Base-by-base conservation (phyloP, 495 filamentous ascomycete species). In the Endocarpon pusillum region DNA sequence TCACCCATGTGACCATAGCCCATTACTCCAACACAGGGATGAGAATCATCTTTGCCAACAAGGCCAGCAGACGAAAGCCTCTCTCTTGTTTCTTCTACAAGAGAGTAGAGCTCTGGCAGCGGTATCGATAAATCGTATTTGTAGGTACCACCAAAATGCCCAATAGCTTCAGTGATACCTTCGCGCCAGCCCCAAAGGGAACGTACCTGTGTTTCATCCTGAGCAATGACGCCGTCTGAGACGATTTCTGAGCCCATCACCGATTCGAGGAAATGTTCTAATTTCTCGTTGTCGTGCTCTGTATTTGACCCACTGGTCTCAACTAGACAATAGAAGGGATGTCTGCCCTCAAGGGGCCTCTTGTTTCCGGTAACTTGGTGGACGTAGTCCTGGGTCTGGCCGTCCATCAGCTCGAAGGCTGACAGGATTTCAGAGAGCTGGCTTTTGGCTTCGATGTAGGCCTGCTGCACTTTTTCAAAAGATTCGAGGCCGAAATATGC, bases 1-100 rank as follows among this genome's bases (percentile, higher is more conserved):
- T 97, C 89, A 20, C 89, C 89, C 81, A 97, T 94, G 54, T 97
- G 89, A 8, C 89, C 89, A 47, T 91, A 97, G 3, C 89, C 89
- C n/a, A 91, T 74, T 14, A 92, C 86, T 27, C 74, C 79, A 1
- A 89, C 71, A 3, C 92, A 83, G 3, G 86, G 82, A 50, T 75
- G 62, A 29, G 76, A 73, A 28, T 85, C 79, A 24, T 69, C 69
- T 17, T 82, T 78, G 21, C 82, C 78, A 11, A 92, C 64, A 4
- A 96, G 66, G 1, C 84, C 86, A 14, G 71, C 70, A 19, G 70
- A 61, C 2, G 66, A 68, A 19, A 96, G 61, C 8, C 76, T 71
- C 33, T 69, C 70, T 37, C 71, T 65, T 22, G 74, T 75, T 42
- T 93, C 89, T 36, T 85, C 79, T 5, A 97, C 91, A 14, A 97